Base-by-base conservation (phyloP, 2,329 filamentous ascomycete species). In the Colletotrichum simmondsii region DNA sequence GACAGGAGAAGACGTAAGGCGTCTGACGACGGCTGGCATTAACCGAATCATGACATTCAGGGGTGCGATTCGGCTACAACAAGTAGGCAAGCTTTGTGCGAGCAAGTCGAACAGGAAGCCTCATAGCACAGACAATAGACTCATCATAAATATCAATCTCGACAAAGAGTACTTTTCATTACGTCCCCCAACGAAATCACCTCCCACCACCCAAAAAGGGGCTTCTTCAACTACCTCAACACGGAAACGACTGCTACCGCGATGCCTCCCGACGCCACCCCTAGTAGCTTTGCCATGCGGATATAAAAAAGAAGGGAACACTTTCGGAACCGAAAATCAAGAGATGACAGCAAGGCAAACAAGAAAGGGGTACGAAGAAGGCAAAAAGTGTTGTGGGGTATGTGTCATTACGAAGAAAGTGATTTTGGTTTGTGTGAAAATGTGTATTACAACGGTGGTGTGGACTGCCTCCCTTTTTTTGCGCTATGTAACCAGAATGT, bases 401-500 rank as follows among this genome's bases (percentile, higher is more conserved):
- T 73, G 60, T 57, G 60, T 57, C 60, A 71, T 73, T 71, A 65
- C 35, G 56, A 61, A 60, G 10, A 65, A 32, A n/a, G 56, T 42
- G 37, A 19, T 37, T n/a, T 28, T 22, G 37, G 28, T 53, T 28
- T 35, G 14, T 58, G 26, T 42, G 37, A 42, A 8, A 32, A n/a
- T 42, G 52, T 46, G 62, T 71, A 65, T 65, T 65, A 62, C 46
- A 61, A 64, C 52, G 30, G 19, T 19, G 37, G 37, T 42, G 30
- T 24, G 12, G 19, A 42, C 28, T n/a, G 14, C 28, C 32, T 66
- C n/a, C 26, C 5, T 6, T 26, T 54, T 7, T 26, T 56, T 5
- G 46, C 60, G 71, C 71, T 73, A 73, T 62, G 71, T 65, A 53
- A 91, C 89, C 86, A 91, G 87, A 63, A 91, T 83, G 77, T 87